A percentile compares a stretch with the other conserved stretches of the same genome.
These are phyloP conservation scores for Pistacia integerrima DNA, from an alignment of 345 rosid genomes.

Conservation along the genomic window DNA sequence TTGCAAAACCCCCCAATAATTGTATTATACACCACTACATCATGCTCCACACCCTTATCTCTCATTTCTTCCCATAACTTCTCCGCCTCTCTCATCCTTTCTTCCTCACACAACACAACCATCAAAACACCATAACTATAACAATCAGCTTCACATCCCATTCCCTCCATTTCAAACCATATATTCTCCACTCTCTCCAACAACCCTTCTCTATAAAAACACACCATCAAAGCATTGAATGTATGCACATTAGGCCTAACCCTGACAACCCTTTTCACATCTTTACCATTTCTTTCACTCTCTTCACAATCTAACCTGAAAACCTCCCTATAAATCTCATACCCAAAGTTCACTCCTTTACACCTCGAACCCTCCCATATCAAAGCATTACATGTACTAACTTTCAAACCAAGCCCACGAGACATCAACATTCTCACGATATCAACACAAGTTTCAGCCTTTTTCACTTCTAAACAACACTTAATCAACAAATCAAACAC, in stretches of 20 bases:
- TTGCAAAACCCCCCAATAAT: conserved; percentile 68
- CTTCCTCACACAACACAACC: conserved; percentile 51
- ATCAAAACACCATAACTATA: conserved; percentile 61
- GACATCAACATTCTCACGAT: conserved; percentile 63
- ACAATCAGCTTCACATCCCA: conserved; percentile 44
- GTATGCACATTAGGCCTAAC: conserved; percentile 59
- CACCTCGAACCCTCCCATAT: conserved; percentile 44
- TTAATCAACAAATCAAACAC: conserved; percentile 75
- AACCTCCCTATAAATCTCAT: conserved; percentile 59
- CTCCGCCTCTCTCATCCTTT: conserved; percentile 63
- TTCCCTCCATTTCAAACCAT: conserved; percentile 65
- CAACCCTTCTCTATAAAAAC: conserved; percentile 60
- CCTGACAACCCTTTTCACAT: conserved; percentile 30
- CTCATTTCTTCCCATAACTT: conserved; percentile 71
- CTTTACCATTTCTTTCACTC: not conserved
- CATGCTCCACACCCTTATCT: conserved; percentile 44
- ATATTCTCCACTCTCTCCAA: conserved; percentile 57
- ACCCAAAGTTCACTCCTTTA: conserved; percentile 47
- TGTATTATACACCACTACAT: conserved; percentile 64
- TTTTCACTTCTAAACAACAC: conserved; percentile 64
- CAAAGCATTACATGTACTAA: conserved; percentile 65
- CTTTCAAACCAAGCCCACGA: conserved; percentile 51
- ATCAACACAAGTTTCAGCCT: conserved; percentile 54
- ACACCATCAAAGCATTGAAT: conserved; percentile 65
- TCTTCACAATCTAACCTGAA: conserved; percentile 42